Conservation (phyloP, 139 green algal genomes). For the Chlorella sorokiniana region DNA sequence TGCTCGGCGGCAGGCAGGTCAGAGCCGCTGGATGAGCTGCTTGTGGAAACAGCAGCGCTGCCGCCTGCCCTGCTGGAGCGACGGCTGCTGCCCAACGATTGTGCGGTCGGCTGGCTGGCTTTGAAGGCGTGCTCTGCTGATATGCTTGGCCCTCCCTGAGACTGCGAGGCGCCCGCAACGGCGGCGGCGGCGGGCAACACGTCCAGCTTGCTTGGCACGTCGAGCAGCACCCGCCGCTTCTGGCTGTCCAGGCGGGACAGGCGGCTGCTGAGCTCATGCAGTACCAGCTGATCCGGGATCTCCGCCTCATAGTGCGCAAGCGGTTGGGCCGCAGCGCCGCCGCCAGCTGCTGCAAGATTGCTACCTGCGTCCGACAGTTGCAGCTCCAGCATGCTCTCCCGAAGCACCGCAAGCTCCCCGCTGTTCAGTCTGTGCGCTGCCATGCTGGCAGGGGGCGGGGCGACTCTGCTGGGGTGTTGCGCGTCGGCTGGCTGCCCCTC, state of each 20-base stretch:
- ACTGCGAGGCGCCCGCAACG: not conserved
- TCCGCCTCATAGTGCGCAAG: not conserved
- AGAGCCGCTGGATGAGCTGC: not conserved
- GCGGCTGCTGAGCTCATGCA: conserved; percentile 22
- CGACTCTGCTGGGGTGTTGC: not conserved
- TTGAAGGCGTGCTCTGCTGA: not conserved
- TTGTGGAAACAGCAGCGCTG: not conserved
- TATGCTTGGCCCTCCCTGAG: not conserved
- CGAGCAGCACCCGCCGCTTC: conserved; percentile 28
- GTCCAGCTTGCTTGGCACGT: conserved; percentile 14
- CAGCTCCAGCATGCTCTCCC: conserved; percentile 23
- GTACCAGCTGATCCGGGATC: conserved; percentile 17
- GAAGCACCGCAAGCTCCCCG: conserved; percentile 10
- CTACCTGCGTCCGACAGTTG: not conserved
- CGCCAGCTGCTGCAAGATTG: not conserved
- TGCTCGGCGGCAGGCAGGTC: not conserved
- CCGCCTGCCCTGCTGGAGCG: not conserved
- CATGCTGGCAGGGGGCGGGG: not conserved
- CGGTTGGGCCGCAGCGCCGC: not conserved
- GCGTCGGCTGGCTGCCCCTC: not conserved
- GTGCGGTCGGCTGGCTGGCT: not conserved
- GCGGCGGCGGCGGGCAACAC: not conserved
- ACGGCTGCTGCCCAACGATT: not conserved
- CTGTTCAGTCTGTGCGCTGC: not conserved
- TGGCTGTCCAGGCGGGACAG: conserved; percentile 25